A percentile compares a stretch with the other conserved stretches of the same genome.
Conservation (phyloP, 208 protist species). For the Leishmania arabica region DNA sequence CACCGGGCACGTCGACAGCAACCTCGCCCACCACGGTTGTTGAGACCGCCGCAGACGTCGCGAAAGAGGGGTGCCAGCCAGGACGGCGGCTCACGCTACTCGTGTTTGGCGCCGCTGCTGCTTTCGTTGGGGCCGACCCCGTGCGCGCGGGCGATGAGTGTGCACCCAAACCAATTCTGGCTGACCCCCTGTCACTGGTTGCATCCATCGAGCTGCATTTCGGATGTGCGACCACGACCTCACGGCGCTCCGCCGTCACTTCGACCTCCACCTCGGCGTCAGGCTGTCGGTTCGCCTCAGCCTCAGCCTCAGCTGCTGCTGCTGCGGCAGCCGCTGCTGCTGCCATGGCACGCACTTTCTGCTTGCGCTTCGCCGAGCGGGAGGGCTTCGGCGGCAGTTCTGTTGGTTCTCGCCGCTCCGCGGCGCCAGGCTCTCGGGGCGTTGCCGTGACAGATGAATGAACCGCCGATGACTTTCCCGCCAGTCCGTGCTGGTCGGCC, state of each 20-base stretch:
- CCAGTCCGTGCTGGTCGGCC: not conserved
- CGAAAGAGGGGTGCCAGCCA: conserved; percentile 27
- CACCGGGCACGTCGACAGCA: not conserved
- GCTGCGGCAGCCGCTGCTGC: conserved; percentile 11
- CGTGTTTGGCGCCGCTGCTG: conserved; percentile 12
- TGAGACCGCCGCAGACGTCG: not conserved
- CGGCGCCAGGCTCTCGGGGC: not conserved
- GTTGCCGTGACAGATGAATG: not conserved
- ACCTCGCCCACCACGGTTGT: not conserved
- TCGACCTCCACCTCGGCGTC: not conserved
- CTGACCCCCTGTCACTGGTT: not conserved
- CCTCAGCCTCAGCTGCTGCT: not conserved
- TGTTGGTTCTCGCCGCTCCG: not conserved
- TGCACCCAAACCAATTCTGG: not conserved
- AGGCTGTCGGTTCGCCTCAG: not conserved
- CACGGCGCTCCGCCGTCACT: not conserved
- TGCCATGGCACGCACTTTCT: conserved; percentile 19
- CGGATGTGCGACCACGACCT: not conserved
- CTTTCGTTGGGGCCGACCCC: not conserved
- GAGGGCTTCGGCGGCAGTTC: conserved; percentile 4
- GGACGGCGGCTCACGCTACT: conserved; percentile 26
- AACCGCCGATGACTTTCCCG: not conserved
- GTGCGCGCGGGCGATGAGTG: not conserved
- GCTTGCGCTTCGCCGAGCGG: conserved; percentile 31
- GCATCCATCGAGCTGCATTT: not conserved